Base-by-base conservation (phyloP, 2,329 filamentous ascomycete genomes). In the Diaporthe australafricana region DNA sequence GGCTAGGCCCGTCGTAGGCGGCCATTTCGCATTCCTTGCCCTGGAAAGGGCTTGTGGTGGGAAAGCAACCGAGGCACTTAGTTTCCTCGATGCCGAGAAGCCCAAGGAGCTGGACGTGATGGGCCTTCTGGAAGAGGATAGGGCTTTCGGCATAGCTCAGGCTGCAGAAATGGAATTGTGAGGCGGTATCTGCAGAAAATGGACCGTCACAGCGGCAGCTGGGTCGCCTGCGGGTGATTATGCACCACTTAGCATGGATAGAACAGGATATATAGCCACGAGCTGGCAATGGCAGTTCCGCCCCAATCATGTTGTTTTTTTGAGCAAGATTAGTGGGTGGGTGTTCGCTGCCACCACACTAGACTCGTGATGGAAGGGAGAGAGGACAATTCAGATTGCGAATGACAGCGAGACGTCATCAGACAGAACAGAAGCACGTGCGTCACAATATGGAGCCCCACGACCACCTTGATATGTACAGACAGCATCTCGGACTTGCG, bases 1-100 rank as follows among this genome's bases (percentile, higher is more conserved):
- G 82, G 94, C 94, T 1, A 84, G 94, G 52, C 94, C 94, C 1
- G 94, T 97, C 5, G 91, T 96, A 20, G 94, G 94, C 17, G 94
- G 93, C 0, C 94, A 96, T 83, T 97, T 96, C 85, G 92, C 94
- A 2, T 94, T 95, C 78, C 84, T 97, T 79, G 92, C 94, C n/a
- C 83, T 97, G 56, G 92, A 94, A 82, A 88, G 92, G 77, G 94
- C 93, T 30, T 97, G 94, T 83, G 91, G 89, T 2, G 93, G 93
- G 2, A 87, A 86, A 74, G 92, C 92, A 3, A 85, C 88, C 76
- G 84, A 88, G 25, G 90, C 87, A 0, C 81, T 94, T 71, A 77
- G 77, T 38, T 88, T 87, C 75, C 77, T 89, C 63, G 82, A 89
- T 72, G 78, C 83, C 68, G 77, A 53, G 20, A 68, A 75, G 22